These are phyloP conservation scores for Calonectria naviculata DNA, from an alignment of 2,329 filamentous ascomycete species.

Conservation along the genomic window DNA sequence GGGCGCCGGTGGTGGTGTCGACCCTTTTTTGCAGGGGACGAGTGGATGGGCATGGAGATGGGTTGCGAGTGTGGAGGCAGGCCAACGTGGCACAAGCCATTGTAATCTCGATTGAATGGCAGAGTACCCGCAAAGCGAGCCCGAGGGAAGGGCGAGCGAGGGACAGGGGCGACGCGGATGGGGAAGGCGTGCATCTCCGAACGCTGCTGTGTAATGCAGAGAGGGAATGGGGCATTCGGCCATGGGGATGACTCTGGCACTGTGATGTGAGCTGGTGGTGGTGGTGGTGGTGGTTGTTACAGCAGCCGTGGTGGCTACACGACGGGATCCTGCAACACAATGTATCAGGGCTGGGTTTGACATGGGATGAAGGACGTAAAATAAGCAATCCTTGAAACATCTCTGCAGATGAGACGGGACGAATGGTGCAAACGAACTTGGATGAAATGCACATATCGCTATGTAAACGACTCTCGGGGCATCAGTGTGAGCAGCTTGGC, in stretches of 20 bases:
- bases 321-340: neutral
- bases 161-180: neutral
- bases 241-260: too few relatives aligned
- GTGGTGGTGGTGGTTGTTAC: neutral
- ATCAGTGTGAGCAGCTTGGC: neutral
- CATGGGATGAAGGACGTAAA: conserved; percentile 7
- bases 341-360: neutral
- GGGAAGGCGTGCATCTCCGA: neutral
- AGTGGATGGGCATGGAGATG: conserved; percentile 3
- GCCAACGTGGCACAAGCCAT: conserved; percentile 33
- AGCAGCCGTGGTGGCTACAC: neutral
- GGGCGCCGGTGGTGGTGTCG: neutral
- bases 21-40: neutral
- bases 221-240: neutral
- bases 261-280: too few relatives aligned
- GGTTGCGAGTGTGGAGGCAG: conserved; percentile 17
- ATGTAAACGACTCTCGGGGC: neutral
- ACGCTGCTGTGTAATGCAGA: neutral
- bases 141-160: neutral
- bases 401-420: conserved; percentile 1
- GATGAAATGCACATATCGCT: neutral
- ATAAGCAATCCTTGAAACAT: conserved; percentile 10
- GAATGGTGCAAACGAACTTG: neutral
- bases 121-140: neutral
- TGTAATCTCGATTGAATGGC: conserved; percentile 30